Evolutionary conservation across 306 rosid genomes (phyloP), one percentile per base, ranked within the genome.

Genomic region (Quercus alba): DNA sequence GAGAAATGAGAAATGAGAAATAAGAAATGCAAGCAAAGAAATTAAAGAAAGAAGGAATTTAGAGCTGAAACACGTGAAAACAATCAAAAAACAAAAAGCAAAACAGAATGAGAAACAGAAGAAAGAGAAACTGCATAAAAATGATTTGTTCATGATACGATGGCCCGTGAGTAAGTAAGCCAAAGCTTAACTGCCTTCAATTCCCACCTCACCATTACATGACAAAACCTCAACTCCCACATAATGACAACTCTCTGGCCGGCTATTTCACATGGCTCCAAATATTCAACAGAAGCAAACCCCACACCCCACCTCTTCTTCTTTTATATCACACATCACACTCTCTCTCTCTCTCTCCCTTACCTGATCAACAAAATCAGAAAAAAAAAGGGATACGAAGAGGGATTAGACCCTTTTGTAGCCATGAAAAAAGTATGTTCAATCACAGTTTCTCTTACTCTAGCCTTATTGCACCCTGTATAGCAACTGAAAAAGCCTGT

Each of bases 231-330:
- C 85, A 85, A 85, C 87, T 30, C 79, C 83, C 81, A 31, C 72
- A 68, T 55, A 31, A 12, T 1, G 80, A 88, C 91, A 85, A 85
- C 11, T 18, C 67, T 51, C 23, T 77, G 89, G 91, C 91, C 91
- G 91, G 91, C 91, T 28, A 82, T 56, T 81, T 83, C 89, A 88
- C 81, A 88, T 83, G 89, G 73, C 75, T 81, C 86, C 89, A 85
- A 88, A 85, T 41, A 85, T 68, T 49, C 38, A 52, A 55, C 74
- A 20, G 25, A 77, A 21, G 14, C 25, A 74, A 21, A 54, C 69
- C 80, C 44, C 67, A n/a, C 56, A 23, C 73, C 25, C 68, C 20
- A 13, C 46, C 49, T 56, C 70, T 25, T 41, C 14, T 19, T 8
- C 20, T 33, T 17, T 23, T 19, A 19, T 38, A 68, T 31, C 72